Conservation (phyloP, 1,284 basidiomycete species). For the Flammula alnicola region DNA sequence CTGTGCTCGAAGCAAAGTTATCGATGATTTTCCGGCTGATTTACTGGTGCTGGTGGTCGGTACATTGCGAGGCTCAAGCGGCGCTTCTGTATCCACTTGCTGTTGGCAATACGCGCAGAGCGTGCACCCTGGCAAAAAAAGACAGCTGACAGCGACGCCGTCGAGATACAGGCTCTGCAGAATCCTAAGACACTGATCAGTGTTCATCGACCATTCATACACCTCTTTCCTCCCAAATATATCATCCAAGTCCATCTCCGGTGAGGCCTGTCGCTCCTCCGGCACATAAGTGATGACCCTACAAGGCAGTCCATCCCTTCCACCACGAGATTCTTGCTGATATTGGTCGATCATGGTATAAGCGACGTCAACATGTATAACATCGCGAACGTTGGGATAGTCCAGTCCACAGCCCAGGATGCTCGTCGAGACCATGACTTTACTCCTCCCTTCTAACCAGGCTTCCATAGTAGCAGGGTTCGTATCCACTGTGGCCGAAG, state of each 20-base stretch:
- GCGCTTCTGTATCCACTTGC: background rate
- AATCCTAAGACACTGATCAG: background rate
- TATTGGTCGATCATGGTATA: constrained; percentile 14
- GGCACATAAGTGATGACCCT: background rate
- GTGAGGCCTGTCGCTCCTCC: background rate
- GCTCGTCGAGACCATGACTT: constrained; percentile 7
- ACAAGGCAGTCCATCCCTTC: constrained; percentile 9
- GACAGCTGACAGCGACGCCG: constrained; percentile 10
- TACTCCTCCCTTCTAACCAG: background rate
- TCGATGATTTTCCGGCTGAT: too few relatives aligned
- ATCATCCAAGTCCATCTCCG: too few relatives aligned
- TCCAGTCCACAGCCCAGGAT: constrained; percentile 17
- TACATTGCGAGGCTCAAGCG: background rate
- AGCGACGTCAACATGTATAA: constrained; percentile 9
- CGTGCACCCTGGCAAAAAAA: background rate
- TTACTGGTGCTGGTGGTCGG: background rate
- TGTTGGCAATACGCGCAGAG: constrained; percentile 6
- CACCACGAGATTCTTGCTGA: constrained; percentile 17
- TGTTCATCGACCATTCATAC: background rate
- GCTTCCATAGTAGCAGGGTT: constrained; percentile 1
- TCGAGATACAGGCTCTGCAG: constrained; percentile 6
- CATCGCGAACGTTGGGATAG: constrained; percentile 7
- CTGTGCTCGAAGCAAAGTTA: too few relatives aligned
- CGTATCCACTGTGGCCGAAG: background rate
- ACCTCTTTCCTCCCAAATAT: background rate